Evolutionary conservation across 768 basidiomycete genomes (phyloP).

Genomic region (Leccinum rimulosum): DNA sequence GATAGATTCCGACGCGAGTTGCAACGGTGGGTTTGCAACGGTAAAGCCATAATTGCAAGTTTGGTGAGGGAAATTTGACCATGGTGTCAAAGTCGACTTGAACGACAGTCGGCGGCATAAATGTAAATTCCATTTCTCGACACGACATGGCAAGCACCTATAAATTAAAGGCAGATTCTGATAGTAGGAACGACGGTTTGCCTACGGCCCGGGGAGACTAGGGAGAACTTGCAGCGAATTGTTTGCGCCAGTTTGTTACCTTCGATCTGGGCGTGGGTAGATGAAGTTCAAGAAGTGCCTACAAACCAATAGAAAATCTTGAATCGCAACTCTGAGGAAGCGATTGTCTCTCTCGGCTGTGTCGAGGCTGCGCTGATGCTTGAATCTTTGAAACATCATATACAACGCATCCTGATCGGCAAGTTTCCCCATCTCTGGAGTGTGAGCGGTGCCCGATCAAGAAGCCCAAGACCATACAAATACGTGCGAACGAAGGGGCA

Average conservation of each 20-base stretch:
- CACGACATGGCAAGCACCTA: no score
- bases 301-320: neutral
- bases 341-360: neutral
- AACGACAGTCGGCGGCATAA: no score
- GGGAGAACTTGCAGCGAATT: neutral
- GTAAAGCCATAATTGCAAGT: neutral
- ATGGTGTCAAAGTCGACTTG: neutral
- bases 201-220: no score
- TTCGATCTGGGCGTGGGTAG: neutral
- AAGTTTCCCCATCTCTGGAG: neutral
- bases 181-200: no score
- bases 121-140: no score
- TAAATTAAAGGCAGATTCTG: no score
- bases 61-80: neutral
- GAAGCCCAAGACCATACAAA: neutral
- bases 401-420: neutral
- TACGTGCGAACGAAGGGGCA: neutral
- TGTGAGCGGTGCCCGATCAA: neutral
- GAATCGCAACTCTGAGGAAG: neutral
- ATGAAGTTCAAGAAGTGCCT: neutral
- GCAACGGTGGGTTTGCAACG: neutral
- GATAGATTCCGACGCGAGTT: neutral
- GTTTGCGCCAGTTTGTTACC: neutral
- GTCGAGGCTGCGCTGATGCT: slow-evolving; percentile 10
- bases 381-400: neutral